phyloP scores from a whole-genome alignment of 257 asterid genomes.

The Salvia splendens region DNA sequence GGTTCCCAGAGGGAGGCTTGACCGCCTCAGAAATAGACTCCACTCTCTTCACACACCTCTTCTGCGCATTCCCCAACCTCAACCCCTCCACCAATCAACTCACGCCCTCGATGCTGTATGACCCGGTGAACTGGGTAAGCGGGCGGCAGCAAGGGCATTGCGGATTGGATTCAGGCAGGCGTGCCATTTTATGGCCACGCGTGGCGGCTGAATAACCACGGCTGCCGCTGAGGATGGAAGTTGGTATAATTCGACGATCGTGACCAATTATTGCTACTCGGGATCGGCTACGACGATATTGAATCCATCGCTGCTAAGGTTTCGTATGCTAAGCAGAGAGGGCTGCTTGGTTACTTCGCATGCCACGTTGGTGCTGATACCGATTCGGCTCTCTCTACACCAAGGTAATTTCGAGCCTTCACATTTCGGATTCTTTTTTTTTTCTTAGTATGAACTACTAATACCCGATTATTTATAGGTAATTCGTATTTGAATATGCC shows the following conservation, averaged over 20 bases:
- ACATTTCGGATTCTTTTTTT: too few species aligned
- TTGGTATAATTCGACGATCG: conserved; percentile 35
- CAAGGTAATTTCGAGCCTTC: conserved; percentile 37
- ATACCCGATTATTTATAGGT: background rate
- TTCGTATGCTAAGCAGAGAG: conserved; percentile 41
- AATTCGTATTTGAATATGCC: background rate
- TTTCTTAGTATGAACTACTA: too few species aligned
- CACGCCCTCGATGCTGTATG: conserved; percentile 44
- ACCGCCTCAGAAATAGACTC: conserved; percentile 42
- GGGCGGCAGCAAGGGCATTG: conserved; percentile 48
- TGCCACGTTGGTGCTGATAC: conserved; percentile 52
- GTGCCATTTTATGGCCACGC: conserved; percentile 56
- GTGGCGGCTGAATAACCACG: conserved; percentile 44
- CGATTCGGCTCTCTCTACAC: conserved; percentile 50
- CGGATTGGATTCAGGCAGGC: conserved; percentile 41
- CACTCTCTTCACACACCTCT: conserved; percentile 51
- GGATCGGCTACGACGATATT: conserved; percentile 54
- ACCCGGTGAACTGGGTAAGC: conserved; percentile 35
- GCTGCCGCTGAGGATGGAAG: conserved; percentile 27
- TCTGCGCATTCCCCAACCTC: conserved; percentile 56
- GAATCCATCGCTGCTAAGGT: conserved; percentile 41
- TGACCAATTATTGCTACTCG: conserved; percentile 45
- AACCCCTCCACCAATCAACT: conserved; percentile 40
- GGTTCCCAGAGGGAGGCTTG: conserved; percentile 50
- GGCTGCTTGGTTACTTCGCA: conserved; percentile 55